Conservation (phyloP, 352 stramenopile genomes). For the Phytopythium chamaehyphon region DNA sequence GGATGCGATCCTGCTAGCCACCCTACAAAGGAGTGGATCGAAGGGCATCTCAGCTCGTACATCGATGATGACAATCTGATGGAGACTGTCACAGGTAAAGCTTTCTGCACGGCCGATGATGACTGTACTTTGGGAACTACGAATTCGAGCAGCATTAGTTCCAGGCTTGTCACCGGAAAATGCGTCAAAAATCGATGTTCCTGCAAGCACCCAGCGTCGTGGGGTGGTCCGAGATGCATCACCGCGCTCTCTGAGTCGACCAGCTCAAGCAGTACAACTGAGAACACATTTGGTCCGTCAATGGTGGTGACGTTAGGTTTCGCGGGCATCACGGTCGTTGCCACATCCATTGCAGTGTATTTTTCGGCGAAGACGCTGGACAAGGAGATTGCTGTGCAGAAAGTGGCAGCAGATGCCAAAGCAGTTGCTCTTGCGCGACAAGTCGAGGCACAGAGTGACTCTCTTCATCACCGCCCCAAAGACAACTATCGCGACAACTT, state of each 20-base stretch:
- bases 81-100: constrained; percentile 38
- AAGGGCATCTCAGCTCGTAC: constrained; percentile 56
- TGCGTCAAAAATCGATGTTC: constrained; percentile 53
- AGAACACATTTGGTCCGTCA: constrained; percentile 31
- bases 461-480: constrained; percentile 20
- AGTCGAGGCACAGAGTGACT: constrained; percentile 8
- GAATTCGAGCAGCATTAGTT: constrained; percentile 1
- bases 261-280: constrained; percentile 21
- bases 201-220: constrained; percentile 40
- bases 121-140: constrained; percentile 51
- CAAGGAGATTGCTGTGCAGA: constrained; percentile 13
- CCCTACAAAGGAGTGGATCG: constrained; percentile 63
- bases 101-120: constrained; percentile 42
- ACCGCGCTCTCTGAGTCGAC: constrained; percentile 24
- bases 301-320: constrained; percentile 33
- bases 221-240: constrained; percentile 50
- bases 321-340: constrained; percentile 20
- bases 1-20: constrained; percentile 54
- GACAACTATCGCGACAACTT: constrained; percentile 66
- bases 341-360: constrained; percentile 30
- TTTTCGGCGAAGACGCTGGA: constrained; percentile 14
- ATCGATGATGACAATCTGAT: constrained; percentile 47
- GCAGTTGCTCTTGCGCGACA: constrained; percentile 1
- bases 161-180: constrained; percentile 32
- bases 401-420: constrained; percentile 9